phyloP scores from a whole-genome alignment of 2,329 filamentous ascomycete genomes.

The Hymenoscyphus fraxineus region DNA sequence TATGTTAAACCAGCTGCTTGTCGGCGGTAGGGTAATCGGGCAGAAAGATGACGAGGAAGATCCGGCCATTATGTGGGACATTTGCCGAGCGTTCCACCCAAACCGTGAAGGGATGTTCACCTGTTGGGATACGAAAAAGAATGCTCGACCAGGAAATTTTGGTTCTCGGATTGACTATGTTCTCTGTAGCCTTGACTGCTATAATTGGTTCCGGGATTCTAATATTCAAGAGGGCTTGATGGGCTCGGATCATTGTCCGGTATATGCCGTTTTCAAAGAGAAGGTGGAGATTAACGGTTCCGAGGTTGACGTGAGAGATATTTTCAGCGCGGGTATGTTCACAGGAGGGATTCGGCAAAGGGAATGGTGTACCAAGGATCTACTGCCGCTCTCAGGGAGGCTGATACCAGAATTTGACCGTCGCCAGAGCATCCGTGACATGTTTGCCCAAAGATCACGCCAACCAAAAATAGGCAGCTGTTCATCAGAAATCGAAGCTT shows the following conservation, averaged over 20 bases:
- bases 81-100: slow-evolving; percentile 78
- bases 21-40: slow-evolving; percentile 65
- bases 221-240: slow-evolving; percentile 92
- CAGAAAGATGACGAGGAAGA: slow-evolving; percentile 67
- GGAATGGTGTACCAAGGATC: slow-evolving; percentile 63
- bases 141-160: slow-evolving; percentile 92
- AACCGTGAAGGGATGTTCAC: slow-evolving; percentile 88
- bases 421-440: slow-evolving; percentile 82
- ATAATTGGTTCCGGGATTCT: slow-evolving; percentile 71
- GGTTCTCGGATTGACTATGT: slow-evolving; percentile 93
- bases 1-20: slow-evolving; percentile 81
- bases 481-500: not conserved
- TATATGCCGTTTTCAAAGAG: slow-evolving; percentile 72
- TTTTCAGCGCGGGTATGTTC: slow-evolving; percentile 81
- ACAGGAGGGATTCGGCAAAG: slow-evolving; percentile 59
- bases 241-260: slow-evolving; percentile 95
- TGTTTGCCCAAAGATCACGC: slow-evolving; percentile 66
- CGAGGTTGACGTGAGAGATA: slow-evolving; percentile 57
- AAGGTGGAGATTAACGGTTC: slow-evolving; percentile 49
- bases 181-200: slow-evolving; percentile 75
- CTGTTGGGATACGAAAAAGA: slow-evolving; percentile 93
- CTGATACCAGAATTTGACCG: slow-evolving; percentile 85
- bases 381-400: slow-evolving; percentile 73
- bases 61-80: slow-evolving; percentile 72
- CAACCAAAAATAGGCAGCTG: slow-evolving; percentile 18